phyloP scores from a whole-genome alignment of 441 rosid species.

The Aquilaria agallochum region DNA sequence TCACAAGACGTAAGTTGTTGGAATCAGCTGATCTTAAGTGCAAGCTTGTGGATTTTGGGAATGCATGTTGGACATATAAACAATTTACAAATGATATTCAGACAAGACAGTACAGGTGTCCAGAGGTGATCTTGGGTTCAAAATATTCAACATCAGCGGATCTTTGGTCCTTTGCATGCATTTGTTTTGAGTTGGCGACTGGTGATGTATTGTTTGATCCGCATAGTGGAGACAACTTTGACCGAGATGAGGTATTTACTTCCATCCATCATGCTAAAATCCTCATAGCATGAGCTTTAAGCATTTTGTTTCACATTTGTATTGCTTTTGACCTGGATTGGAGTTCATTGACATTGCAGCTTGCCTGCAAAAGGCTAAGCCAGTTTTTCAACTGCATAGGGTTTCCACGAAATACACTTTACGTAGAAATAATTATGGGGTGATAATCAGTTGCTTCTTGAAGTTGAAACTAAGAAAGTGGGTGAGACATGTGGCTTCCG shows the following conservation, averaged over 20 bases:
- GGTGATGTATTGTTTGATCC: conserved; percentile 81
- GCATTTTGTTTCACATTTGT: too few relatives aligned
- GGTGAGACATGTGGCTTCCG: too few relatives aligned
- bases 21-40: conserved; percentile 50
- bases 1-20: conserved; percentile 45
- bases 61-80: conserved; percentile 82
- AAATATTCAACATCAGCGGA: conserved; percentile 68
- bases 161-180: conserved; percentile 79
- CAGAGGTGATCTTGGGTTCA: conserved; percentile 72
- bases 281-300: too few relatives aligned
- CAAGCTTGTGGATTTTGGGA: conserved; percentile 77
- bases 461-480: too few relatives aligned
- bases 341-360: too few relatives aligned
- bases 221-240: conserved; percentile 73
- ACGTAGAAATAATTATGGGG: too few relatives aligned
- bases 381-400: too few relatives aligned
- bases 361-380: too few relatives aligned
- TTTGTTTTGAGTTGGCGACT: conserved; percentile 67
- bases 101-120: conserved; percentile 73
- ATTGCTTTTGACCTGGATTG: too few relatives aligned
- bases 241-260: conserved; percentile 61
- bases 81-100: conserved; percentile 79
- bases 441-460: too few relatives aligned
- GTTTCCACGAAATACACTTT: too few relatives aligned
- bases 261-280: conserved; percentile 13